These are phyloP conservation scores for Fusarium sp. DNA, from an alignment of 2,329 filamentous ascomycete species.

Conservation along the genomic window DNA sequence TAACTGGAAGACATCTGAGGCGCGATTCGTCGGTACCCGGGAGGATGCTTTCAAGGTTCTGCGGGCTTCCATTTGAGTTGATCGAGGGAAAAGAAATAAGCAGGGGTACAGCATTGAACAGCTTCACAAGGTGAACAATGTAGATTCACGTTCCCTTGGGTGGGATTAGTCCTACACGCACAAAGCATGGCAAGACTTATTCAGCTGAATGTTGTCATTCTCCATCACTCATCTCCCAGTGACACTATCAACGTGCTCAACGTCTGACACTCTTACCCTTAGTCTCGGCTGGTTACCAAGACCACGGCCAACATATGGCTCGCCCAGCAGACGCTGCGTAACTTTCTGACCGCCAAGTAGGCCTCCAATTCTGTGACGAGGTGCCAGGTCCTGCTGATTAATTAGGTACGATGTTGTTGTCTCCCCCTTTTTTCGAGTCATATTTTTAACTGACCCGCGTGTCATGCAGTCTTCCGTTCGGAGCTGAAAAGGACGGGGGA, in stretches of 20 bases:
- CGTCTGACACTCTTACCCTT: constrained; percentile 23
- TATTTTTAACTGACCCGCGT: not conserved
- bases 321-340: constrained; percentile 26
- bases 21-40: constrained; percentile 65
- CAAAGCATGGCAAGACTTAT: not conserved
- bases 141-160: not conserved
- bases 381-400: not conserved
- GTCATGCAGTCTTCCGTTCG: constrained; percentile 23
- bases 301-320: constrained; percentile 20
- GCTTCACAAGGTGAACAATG: not conserved
- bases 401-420: not conserved
- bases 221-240: constrained; percentile 1
- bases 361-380: not conserved
- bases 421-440: not conserved
- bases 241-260: constrained; percentile 30
- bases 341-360: constrained; percentile 28
- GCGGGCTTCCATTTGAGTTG: constrained; percentile 54
- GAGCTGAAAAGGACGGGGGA: not conserved
- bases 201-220: not conserved
- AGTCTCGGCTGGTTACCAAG: constrained; percentile 39
- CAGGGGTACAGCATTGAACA: not conserved
- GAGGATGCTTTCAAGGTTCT: constrained; percentile 61
- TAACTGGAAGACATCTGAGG: constrained; percentile 80
- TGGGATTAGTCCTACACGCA: not conserved
- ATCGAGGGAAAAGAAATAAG: not conserved